These are phyloP conservation scores for Hanseniaspora occidentalis DNA, from an alignment of 805 yeast genomes.

Conservation along the genomic window DNA sequence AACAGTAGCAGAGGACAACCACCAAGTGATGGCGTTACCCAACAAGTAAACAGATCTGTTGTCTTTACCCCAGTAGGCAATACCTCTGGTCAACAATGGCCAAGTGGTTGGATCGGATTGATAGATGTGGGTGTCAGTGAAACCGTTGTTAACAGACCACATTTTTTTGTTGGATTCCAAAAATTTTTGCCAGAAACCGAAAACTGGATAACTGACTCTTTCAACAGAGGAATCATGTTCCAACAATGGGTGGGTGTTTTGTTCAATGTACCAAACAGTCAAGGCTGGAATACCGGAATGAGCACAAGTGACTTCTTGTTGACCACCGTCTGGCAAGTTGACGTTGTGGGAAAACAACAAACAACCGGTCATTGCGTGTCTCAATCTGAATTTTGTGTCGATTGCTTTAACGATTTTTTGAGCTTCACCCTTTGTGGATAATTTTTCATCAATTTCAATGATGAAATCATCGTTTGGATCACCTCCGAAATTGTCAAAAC, in stretches of 20 bases:
- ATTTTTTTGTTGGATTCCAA: conserved; percentile 55
- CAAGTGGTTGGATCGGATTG: conserved; percentile 63
- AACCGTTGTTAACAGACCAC: conserved; percentile 67
- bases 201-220: conserved; percentile 39
- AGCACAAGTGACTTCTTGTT: conserved; percentile 78
- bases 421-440: conserved; percentile 39
- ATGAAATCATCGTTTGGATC: conserved; percentile 77
- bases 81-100: conserved; percentile 70
- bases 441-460: conserved; percentile 53
- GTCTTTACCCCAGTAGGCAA: conserved; percentile 62
- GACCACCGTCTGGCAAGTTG: conserved; percentile 77
- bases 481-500: conserved; percentile 64
- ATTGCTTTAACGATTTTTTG: conserved; percentile 48
- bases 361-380: conserved; percentile 72
- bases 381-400: conserved; percentile 57
- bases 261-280: conserved; percentile 64
- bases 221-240: conserved; percentile 25
- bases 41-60: conserved; percentile 52
- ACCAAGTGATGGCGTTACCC: conserved; percentile 77
- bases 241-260: conserved; percentile 42
- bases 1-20: conserved; percentile 48
- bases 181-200: conserved; percentile 46
- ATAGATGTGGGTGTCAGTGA: conserved; percentile 57
- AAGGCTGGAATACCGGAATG: conserved; percentile 49
- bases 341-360: conserved; percentile 64